A percentile compares a stretch with the other conserved stretches of the same genome.
phyloP scores from a whole-genome alignment of 768 basidiomycete genomes.

The Psilocybe subaeruginosa region DNA sequence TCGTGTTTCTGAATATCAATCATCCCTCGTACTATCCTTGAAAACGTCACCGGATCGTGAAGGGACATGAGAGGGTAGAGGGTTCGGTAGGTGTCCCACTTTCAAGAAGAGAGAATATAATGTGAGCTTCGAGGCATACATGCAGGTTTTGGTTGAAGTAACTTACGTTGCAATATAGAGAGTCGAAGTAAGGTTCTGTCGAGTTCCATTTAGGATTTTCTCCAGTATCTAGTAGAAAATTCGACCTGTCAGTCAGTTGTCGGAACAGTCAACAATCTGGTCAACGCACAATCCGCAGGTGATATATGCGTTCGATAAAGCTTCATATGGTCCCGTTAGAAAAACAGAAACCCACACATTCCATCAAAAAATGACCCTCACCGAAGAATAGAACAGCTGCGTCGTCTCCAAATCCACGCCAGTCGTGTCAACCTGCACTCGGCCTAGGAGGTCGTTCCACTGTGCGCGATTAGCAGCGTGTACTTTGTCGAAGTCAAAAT shows the following conservation, averaged over 20 bases:
- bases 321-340: constrained; percentile 23
- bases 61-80: constrained; percentile 65
- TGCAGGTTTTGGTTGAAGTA: background rate
- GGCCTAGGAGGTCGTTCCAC: constrained; percentile 62
- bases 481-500: constrained; percentile 57
- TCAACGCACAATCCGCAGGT: constrained; percentile 61
- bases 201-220: constrained; percentile 70
- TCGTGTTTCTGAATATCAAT: constrained; percentile 69
- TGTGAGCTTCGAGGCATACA: background rate
- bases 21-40: constrained; percentile 64
- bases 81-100: constrained; percentile 73
- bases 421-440: constrained; percentile 54
- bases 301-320: constrained; percentile 65
- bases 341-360: background rate
- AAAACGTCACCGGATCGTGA: constrained; percentile 62
- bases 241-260: background rate
- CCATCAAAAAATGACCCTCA: constrained; percentile 23
- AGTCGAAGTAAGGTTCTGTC: constrained; percentile 67
- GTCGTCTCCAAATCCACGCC: constrained; percentile 52
- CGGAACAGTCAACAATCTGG: background rate
- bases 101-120: too few relatives aligned
- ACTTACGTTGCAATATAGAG: constrained; percentile 69
- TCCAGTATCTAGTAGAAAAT: constrained; percentile 47
- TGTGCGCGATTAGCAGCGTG: constrained; percentile 41
- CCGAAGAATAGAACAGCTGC: constrained; percentile 63